Evolutionary conservation across 2,329 filamentous ascomycete genomes (phyloP), one percentile per base, ranked within the genome.

Genomic region (Xylariales sp.): DNA sequence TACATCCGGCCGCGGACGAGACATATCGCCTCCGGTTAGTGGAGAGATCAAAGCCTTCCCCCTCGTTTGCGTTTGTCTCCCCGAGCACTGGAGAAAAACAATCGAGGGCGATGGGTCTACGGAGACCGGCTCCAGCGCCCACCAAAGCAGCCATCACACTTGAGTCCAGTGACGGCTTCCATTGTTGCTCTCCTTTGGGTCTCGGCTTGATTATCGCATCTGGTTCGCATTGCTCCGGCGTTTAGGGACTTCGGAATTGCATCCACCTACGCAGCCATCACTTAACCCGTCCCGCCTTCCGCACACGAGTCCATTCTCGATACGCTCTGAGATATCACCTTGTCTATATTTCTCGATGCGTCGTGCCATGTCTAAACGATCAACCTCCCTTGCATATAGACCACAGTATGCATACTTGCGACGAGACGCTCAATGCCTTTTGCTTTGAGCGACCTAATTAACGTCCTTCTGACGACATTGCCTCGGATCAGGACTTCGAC

Each of bases 1-100:
- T 64, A 84, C 85, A 14, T 86, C 86, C 3, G 77, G 74, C 15
- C 70, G 75, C 43, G 65, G 63, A 32, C 73, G 74, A 34, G 73
- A 78, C 34, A 57, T 71, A 25, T 87, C 86, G 21, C 83, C 85
- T 16, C 69, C 76, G 1, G 75, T 74, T 9, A 72, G 75, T 43
- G 88, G 88, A 45, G 91, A 97, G 61, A 93, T 97, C 70, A 97
- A 97, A 65, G 93, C 93, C 22, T 97, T 97, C 74, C 93, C 93
- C 32, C 74, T 98, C 48, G 91, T 98, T 37, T 98, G 91, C 59
- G 88, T 97, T 31, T 97, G 93, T 64, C 71, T 95, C 22, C 93
- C 91, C 19, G 87, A 95, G 57, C 90, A 96, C 63, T 98, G 91
- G 91, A 82, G 84, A 58, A 95, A 93, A 68, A 97, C 91, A 2